Base-by-base conservation (phyloP, 352 stramenopile species). In the Globisporangium solare region DNA sequence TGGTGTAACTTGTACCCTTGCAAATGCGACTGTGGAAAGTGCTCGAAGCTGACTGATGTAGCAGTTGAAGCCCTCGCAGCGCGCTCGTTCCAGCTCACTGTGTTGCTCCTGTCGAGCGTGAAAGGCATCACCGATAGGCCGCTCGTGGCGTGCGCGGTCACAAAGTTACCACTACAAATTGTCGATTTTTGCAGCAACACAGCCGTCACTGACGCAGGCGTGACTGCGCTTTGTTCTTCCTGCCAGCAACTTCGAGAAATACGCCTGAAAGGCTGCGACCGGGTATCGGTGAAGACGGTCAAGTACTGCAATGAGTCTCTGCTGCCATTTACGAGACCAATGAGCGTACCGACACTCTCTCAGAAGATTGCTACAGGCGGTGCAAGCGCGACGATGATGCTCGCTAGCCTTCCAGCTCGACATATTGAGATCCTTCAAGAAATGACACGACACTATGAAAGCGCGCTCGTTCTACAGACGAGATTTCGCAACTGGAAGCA, bases 111-210 rank as follows among this genome's bases (percentile, higher is more conserved):
- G 0, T 56, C 73, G 5, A 72, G 76, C 50, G 71, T 62, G 17
- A 67, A 54, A 14, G 64, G 62, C 6, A 67, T 92, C 22, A 82
- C 78, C 3, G 77, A 92, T 42, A 60, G 62, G 22, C 62, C 74
- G 4, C 63, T 89, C 0, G 51, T 68, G 0, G 76, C 76, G 10
- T 71, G 73, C 11, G 81, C 74, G 11, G 41, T 63, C 13, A 74
- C 77, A 1, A 63, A 73, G 11, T 61, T 87, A 0, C 70, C 76
- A 5, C 47, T 92, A 14, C 58, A 62, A 21, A 24, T 66, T 0
- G 12, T 92, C 1, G 81, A 91, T 42, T 52, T 92, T 8, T 77
- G 56, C 54, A 79, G 73, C 31, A 89, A 92, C 54, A 74, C 64
- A 2, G 75, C 69, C 47, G 73, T 92, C 60, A 87, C 74, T 0